Evolutionary conservation across 768 basidiomycete genomes (phyloP).

Genomic region (Gloeostereum incarnatum): DNA sequence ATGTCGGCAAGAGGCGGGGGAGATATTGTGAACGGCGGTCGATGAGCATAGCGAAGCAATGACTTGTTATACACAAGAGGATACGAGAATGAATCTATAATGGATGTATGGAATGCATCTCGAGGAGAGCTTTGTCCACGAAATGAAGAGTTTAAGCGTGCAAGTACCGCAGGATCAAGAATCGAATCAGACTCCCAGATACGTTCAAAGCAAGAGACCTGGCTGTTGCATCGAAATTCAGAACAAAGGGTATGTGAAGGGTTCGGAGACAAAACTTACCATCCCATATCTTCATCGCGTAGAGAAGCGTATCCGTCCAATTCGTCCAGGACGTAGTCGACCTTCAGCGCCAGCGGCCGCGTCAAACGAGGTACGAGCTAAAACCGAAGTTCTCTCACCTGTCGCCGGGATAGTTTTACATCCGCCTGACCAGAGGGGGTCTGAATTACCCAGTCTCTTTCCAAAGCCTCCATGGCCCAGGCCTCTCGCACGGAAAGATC

Average conservation of each 20-base stretch:
- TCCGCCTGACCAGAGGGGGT: constrained; percentile 22
- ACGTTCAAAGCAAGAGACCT: constrained; percentile 48
- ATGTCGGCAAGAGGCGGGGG: constrained; percentile 20
- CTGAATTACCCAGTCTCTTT: constrained; percentile 20
- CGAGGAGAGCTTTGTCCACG: constrained; percentile 9
- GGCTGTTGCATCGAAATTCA: constrained; percentile 17
- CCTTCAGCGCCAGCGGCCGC: constrained; percentile 14
- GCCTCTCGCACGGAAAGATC: constrained; percentile 15
- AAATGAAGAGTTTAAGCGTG: constrained; percentile 15
- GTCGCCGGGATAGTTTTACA: constrained; percentile 25
- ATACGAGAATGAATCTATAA: constrained; percentile 32
- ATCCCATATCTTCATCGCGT: constrained; percentile 23
- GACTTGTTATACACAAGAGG: constrained; percentile 31
- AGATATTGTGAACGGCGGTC: constrained; percentile 15
- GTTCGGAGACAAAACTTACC: constrained; percentile 17
- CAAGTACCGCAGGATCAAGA: constrained; percentile 9
- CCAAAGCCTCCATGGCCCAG: constrained; percentile 22
- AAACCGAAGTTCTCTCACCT: constrained; percentile 19
- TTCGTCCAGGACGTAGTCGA: constrained; percentile 41
- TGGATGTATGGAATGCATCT: constrained; percentile 14
- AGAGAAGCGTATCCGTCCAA: constrained; percentile 33
- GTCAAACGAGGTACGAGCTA: background rate
- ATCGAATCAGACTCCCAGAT: constrained; percentile 36
- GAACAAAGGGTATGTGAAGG: background rate
- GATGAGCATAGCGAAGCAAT: constrained; percentile 19